Evolutionary conservation across 192 early-diverging fungal genomes (phyloP).

Genomic region (Radiomyces spectabilis): DNA sequence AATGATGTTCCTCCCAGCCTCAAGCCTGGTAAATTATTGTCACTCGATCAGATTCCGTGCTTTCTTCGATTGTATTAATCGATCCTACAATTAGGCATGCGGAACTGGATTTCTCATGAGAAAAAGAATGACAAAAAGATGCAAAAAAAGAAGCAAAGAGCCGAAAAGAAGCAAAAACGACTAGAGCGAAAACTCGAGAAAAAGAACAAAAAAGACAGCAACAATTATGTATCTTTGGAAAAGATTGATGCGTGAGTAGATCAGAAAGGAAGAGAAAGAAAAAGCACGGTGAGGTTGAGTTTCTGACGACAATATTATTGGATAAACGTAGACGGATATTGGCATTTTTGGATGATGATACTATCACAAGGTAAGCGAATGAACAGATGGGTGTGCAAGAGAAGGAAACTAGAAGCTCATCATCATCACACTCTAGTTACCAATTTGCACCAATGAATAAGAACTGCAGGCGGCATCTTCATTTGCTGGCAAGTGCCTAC

Average conservation of each 20-base stretch:
- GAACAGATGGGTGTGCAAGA: too few species aligned
- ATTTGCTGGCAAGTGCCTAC: conserved; percentile 36
- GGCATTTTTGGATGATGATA: conserved; percentile 20
- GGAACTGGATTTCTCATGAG: not conserved
- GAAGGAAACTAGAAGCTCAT: too few species aligned
- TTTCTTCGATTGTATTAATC: too few species aligned
- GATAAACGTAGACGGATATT: conserved; percentile 3
- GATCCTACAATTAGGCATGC: conserved; percentile 2
- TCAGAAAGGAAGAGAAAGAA: too few species aligned
- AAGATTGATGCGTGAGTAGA: conserved; percentile 2
- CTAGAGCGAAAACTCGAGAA: not conserved
- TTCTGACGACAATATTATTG: not conserved
- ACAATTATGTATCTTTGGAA: not conserved
- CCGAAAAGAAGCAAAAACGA: conserved; percentile 1
- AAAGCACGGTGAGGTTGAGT: too few species aligned
- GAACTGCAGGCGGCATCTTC: conserved; percentile 31
- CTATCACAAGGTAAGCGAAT: conserved; percentile 16
- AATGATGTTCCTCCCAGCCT: conserved; percentile 10
- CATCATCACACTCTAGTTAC: conserved; percentile 6
- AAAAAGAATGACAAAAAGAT: not conserved
- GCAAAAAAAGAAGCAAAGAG: conserved; percentile 6
- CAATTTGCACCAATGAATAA: conserved; percentile 39
- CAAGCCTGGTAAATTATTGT: conserved; percentile 14
- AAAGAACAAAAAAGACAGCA: conserved; percentile 3
- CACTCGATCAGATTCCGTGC: too few species aligned